A percentile compares a stretch with the other conserved stretches of the same genome.
These are phyloP conservation scores for Kwoniella sp. DNA, from an alignment of 768 basidiomycete species.

Conservation along the genomic window DNA sequence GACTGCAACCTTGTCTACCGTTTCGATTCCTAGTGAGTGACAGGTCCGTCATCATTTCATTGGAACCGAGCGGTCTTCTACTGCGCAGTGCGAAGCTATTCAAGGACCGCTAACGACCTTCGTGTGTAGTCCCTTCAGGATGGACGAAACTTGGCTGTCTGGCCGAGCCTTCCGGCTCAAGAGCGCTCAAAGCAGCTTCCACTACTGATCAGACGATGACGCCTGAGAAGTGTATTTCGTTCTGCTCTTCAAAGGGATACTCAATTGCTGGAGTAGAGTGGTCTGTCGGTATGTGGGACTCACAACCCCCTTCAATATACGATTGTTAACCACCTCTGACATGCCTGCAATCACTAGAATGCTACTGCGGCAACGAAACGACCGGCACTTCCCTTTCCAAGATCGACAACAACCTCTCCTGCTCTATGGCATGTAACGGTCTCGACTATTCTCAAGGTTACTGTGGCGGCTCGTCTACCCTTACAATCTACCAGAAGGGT, in stretches of 20 bases:
- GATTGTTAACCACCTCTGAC: neutral
- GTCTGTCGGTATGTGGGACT: slow-evolving; percentile 10
- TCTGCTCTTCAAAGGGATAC: slow-evolving; percentile 64
- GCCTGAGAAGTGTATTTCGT: slow-evolving; percentile 65
- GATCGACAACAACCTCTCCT: slow-evolving; percentile 12
- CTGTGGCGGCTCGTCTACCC: slow-evolving; percentile 28
- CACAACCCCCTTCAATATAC: neutral
- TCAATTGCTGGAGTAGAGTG: slow-evolving; percentile 73
- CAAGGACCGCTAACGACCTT: slow-evolving; percentile 47
- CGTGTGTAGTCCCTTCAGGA: slow-evolving; percentile 42
- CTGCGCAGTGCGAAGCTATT: too few species aligned
- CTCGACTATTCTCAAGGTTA: slow-evolving; percentile 21
- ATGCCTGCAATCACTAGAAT: slow-evolving; percentile 8
- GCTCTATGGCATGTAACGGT: slow-evolving; percentile 19
- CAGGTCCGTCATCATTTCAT: too few species aligned
- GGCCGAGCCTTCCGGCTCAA: slow-evolving; percentile 32
- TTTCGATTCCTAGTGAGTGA: slow-evolving; percentile 39
- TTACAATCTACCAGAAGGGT: slow-evolving; percentile 30
- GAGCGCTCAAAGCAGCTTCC: slow-evolving; percentile 47
- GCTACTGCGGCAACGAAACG: slow-evolving; percentile 21
- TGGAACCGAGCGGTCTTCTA: too few species aligned
- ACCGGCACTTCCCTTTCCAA: slow-evolving; percentile 15
- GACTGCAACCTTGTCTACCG: slow-evolving; percentile 39
- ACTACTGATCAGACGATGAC: slow-evolving; percentile 60
- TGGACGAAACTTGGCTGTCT: slow-evolving; percentile 44